phyloP scores from a whole-genome alignment of 169 alveolate genomes.

The Eimeria acervulina region DNA sequence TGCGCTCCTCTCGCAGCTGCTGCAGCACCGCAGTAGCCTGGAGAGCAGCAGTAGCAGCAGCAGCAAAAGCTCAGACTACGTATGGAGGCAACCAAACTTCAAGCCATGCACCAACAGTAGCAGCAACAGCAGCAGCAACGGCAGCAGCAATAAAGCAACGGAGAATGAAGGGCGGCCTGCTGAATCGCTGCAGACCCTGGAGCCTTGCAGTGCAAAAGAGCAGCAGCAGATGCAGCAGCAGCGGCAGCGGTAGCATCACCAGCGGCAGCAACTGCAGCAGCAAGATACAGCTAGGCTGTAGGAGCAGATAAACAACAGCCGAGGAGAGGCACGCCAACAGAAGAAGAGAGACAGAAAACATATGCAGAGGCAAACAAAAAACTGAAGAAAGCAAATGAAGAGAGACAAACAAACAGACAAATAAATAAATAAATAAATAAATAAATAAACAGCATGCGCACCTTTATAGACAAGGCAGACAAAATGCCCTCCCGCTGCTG shows the following conservation, averaged over 20 bases:
- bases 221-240: not conserved
- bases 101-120: not conserved
- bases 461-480: conserved; percentile 6
- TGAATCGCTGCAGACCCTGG: too few relatives aligned
- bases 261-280: too few relatives aligned
- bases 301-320: too few relatives aligned
- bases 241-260: too few relatives aligned
- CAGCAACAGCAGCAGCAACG: too few relatives aligned
- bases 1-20: conserved; percentile 52
- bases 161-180: not conserved
- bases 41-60: not conserved
- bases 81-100: not conserved
- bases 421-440: not conserved
- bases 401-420: too few relatives aligned
- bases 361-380: too few relatives aligned
- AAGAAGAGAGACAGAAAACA: too few relatives aligned
- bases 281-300: too few relatives aligned
- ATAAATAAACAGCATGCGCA: not conserved
- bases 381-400: not conserved
- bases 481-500: conserved; percentile 36
- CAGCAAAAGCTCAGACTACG: too few relatives aligned
- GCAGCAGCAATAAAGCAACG: not conserved
- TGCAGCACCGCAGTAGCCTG: conserved; percentile 54
- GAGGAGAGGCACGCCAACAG: too few relatives aligned
- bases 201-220: too few relatives aligned